Conservation (phyloP, 2,329 filamentous ascomycete species). For the Cryphonectria naterciae region DNA sequence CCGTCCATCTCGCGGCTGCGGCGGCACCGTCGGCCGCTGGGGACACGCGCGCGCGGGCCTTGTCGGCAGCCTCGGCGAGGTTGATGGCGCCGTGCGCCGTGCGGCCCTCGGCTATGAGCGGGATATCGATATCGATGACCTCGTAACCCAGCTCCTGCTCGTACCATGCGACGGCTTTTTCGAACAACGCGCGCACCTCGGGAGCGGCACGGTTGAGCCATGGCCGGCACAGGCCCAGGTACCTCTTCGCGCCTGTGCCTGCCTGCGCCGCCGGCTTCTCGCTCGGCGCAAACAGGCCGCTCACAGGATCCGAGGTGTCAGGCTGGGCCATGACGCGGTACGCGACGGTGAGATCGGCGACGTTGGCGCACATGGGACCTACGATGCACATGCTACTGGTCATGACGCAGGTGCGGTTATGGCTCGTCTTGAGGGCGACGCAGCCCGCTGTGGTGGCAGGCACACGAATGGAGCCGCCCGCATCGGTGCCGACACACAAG, state of each 20-base stretch:
- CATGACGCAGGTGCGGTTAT: conserved; percentile 67
- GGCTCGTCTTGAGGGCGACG: conserved; percentile 80
- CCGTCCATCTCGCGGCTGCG: conserved; percentile 54
- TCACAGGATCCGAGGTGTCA: conserved; percentile 64
- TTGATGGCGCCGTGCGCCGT: conserved; percentile 78
- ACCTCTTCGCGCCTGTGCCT: conserved; percentile 52
- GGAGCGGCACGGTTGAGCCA: conserved; percentile 74
- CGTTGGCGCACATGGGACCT: conserved; percentile 77
- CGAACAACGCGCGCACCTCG: conserved; percentile 64
- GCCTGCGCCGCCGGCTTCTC: conserved; percentile 49
- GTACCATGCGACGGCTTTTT: conserved; percentile 63
- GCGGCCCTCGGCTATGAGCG: conserved; percentile 71
- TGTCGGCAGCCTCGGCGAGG: conserved; percentile 68
- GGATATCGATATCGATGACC: conserved; percentile 65
- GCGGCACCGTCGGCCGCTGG: conserved; percentile 42
- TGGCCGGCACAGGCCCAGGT: conserved; percentile 70
- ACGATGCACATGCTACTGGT: conserved; percentile 63
- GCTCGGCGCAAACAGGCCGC: conserved; percentile 66
- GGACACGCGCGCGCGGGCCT: conserved; percentile 40
- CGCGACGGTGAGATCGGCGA: conserved; percentile 77
- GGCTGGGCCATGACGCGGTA: conserved; percentile 80
- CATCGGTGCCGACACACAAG: conserved; percentile 75
- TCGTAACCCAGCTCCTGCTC: conserved; percentile 53
- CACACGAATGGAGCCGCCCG: conserved; percentile 75
- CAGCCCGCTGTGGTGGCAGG: conserved; percentile 77